Conservation (phyloP, 495 filamentous ascomycete genomes). For the Aspergillus leporis region DNA sequence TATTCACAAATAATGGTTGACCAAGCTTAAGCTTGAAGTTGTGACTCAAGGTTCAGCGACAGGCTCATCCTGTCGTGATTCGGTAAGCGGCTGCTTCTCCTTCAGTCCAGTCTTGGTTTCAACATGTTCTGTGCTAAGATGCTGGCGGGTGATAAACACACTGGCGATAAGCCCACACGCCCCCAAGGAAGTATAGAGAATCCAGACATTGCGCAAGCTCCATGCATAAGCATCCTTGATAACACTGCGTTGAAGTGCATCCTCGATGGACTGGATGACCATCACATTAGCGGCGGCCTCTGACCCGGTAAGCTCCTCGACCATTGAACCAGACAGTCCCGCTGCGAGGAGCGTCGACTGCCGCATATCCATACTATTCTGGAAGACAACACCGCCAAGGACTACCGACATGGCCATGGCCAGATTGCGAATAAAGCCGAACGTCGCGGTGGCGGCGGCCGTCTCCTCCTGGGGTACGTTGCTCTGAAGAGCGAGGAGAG, state of each 20-base stretch:
- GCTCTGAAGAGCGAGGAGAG: constrained; percentile 79
- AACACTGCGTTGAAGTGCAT: constrained; percentile 44
- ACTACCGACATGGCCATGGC: constrained; percentile 72
- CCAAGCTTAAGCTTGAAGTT: background rate
- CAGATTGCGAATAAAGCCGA: constrained; percentile 72
- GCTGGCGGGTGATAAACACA: constrained; percentile 51
- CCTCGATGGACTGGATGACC: constrained; percentile 41
- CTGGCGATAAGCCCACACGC: constrained; percentile 51
- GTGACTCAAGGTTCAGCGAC: background rate
- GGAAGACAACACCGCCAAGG: constrained; percentile 79
- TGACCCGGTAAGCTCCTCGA: constrained; percentile 44
- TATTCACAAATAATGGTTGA: background rate
- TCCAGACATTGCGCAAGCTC: constrained; percentile 64
- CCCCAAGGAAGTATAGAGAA: constrained; percentile 56
- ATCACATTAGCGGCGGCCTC: constrained; percentile 55
- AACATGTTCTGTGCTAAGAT: constrained; percentile 58
- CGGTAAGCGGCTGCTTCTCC: constrained; percentile 17
- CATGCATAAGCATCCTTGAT: constrained; percentile 58
- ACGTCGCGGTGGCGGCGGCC: constrained; percentile 74
- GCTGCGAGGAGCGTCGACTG: constrained; percentile 38
- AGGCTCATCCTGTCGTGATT: background rate
- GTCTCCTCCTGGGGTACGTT: constrained; percentile 67
- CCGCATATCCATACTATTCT: constrained; percentile 56
- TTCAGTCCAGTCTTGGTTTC: constrained; percentile 56
- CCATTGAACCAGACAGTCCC: constrained; percentile 42